Conservation (phyloP, 2,329 filamentous ascomycete genomes). For the Ophiostoma ips region DNA sequence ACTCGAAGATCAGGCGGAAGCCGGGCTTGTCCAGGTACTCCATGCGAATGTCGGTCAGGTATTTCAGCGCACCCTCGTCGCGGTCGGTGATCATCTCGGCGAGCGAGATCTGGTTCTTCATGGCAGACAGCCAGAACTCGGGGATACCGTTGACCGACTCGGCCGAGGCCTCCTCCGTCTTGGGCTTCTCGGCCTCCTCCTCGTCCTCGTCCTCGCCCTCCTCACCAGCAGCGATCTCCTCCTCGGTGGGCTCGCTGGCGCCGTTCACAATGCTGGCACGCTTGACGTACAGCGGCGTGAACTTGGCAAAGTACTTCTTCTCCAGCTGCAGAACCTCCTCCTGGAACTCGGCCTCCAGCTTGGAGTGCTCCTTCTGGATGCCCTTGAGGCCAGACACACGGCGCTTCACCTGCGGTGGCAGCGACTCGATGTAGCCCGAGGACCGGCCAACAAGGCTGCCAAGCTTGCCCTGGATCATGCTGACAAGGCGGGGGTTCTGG, state of each 20-base stretch:
- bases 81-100: conserved; percentile 98
- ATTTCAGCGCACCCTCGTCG: conserved; percentile 85
- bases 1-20: conserved; percentile 97
- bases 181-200: conserved; percentile 46
- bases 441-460: conserved; percentile 85
- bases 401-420: conserved; percentile 76
- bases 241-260: conserved; percentile 66
- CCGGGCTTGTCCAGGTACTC: conserved; percentile 97
- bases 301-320: conserved; percentile 99
- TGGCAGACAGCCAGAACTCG: conserved; percentile 98
- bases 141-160: conserved; percentile 66
- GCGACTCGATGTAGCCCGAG: conserved; percentile 94
- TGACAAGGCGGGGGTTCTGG: conserved; percentile 84
- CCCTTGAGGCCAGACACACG: conserved; percentile 93
- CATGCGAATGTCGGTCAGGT: conserved; percentile 89
- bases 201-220: conserved; percentile 59
- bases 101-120: conserved; percentile 98
- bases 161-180: conserved; percentile 38
- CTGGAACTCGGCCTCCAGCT: conserved; percentile 96
- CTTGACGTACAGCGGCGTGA: conserved; percentile 93
- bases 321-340: conserved; percentile 95
- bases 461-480: conserved; percentile 96
- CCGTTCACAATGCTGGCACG: conserved; percentile 90
- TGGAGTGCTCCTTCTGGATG: conserved; percentile 96
- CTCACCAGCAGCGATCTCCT: conserved; percentile 78